These are phyloP conservation scores for Lyophyllum decastes DNA, from an alignment of 768 basidiomycete genomes.

Conservation along the genomic window DNA sequence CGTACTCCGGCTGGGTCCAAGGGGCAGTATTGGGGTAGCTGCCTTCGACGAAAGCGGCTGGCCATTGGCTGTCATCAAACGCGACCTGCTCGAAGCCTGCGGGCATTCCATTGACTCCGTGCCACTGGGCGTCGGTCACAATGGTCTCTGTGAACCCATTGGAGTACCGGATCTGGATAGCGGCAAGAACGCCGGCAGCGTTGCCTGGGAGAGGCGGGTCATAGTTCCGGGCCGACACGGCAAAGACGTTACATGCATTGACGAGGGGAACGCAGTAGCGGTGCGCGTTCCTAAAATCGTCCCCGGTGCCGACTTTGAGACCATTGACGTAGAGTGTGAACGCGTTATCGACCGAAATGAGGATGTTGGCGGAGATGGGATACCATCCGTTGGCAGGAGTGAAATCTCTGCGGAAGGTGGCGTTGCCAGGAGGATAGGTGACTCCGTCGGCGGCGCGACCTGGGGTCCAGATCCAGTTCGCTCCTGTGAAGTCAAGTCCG, in stretches of 20 bases:
- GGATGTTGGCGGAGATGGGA: constrained; percentile 28
- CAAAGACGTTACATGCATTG: constrained; percentile 31
- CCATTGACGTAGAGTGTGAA: constrained; percentile 35
- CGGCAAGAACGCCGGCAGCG: constrained; percentile 31
- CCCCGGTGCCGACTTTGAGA: constrained; percentile 21
- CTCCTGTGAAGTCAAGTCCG: constrained; percentile 13
- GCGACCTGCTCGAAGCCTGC: constrained; percentile 29
- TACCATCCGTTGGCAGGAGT: constrained; percentile 23
- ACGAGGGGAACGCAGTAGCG: constrained; percentile 29
- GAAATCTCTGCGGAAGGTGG: constrained; percentile 31
- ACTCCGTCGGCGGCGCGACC: constrained; percentile 14
- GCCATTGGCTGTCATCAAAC: constrained; percentile 32
- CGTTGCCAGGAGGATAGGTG: constrained; percentile 22
- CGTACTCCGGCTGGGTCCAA: constrained; percentile 10
- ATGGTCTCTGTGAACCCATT: constrained; percentile 31
- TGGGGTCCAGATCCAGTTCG: constrained; percentile 34
- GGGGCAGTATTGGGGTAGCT: constrained; percentile 13
- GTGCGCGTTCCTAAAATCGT: constrained; percentile 20
- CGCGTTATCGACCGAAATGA: constrained; percentile 30
- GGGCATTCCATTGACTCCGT: constrained; percentile 21
- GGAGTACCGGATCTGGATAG: constrained; percentile 30
- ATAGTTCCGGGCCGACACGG: constrained; percentile 23
- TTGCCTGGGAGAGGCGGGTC: constrained; percentile 13
- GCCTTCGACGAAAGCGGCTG: constrained; percentile 25
- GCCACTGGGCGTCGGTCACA: constrained; percentile 32